Conservation (phyloP, 306 rosid genomes). For the Prunus mume region DNA sequence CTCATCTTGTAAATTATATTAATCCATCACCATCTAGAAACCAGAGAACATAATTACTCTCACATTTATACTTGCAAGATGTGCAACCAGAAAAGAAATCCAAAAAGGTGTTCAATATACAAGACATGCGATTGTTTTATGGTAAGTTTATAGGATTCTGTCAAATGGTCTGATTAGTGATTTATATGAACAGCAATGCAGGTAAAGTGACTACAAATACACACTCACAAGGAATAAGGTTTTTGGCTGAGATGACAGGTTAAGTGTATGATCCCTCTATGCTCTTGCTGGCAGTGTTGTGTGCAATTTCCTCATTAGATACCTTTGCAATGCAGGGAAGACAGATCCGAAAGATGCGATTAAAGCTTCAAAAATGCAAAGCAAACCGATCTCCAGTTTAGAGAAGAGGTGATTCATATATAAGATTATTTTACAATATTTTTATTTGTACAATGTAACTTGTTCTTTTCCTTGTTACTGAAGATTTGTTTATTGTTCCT, state of each 20-base stretch:
- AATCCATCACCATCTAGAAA: not conserved
- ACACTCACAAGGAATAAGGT: conserved; percentile 90
- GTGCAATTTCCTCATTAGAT: conserved; percentile 24
- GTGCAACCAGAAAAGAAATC: not conserved
- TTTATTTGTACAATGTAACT: not conserved
- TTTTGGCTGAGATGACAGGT: conserved; percentile 82
- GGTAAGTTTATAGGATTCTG: not conserved
- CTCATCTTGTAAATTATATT: not conserved
- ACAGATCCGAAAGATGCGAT: conserved; percentile 24
- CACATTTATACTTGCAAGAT: not conserved
- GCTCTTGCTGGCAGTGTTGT: conserved; percentile 8
- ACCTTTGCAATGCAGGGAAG: conserved; percentile 45
- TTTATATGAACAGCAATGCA: conserved; percentile 57
- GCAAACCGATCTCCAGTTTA: conserved; percentile 29
- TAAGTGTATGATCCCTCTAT: conserved; percentile 9
- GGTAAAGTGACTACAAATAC: conserved; percentile 78
- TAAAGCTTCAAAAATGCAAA: conserved; percentile 34
- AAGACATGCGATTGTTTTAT: not conserved
- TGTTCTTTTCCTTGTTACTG: conserved; percentile 11
- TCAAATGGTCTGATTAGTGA: conserved; percentile 14
- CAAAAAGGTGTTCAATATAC: not conserved
- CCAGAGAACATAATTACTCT: not conserved
- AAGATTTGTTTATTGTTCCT: conserved; percentile 14
- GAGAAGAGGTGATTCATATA: conserved; percentile 56
- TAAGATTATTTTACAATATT: conserved; percentile 6